Conservation (phyloP, 2,329 filamentous ascomycete genomes). For the Claviceps maximensis region DNA sequence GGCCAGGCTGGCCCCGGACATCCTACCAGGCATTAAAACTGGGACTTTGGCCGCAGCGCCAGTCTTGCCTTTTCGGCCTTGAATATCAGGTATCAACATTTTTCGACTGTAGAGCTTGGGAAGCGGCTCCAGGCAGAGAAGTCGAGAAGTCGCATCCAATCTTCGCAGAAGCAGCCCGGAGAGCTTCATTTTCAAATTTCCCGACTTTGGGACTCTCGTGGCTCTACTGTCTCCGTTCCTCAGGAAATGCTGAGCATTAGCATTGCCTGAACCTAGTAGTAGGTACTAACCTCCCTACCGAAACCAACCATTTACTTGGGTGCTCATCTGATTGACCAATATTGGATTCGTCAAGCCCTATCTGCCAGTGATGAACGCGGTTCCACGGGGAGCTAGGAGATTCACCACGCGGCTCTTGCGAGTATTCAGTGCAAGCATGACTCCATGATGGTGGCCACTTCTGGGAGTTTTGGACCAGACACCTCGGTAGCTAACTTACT, state of each 20-base stretch:
- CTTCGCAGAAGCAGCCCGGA: too few species aligned
- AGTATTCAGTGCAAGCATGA: background rate
- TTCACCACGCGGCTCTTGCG: background rate
- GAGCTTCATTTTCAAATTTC: too few species aligned
- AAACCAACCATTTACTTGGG: too few species aligned
- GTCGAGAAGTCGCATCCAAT: too few species aligned
- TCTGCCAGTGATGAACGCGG: background rate
- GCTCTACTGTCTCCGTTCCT: too few species aligned
- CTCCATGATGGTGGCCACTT: background rate
- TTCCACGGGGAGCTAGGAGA: background rate
- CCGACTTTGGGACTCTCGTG: too few species aligned
- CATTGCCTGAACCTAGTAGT: too few species aligned
- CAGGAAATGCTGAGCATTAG: too few species aligned
- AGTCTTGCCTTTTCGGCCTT: conserved; percentile 2
- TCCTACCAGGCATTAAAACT: background rate
- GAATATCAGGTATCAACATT: conserved; percentile 8
- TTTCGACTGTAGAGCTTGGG: background rate
- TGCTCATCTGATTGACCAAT: too few species aligned
- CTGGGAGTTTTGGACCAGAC: background rate
- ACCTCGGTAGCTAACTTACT: too few species aligned
- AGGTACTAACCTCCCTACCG: too few species aligned
- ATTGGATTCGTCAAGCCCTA: background rate
- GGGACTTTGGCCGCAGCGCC: background rate
- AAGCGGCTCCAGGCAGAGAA: too few species aligned
- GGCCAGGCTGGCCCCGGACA: conserved; percentile 7